These are phyloP conservation scores for Termitomyces sp. DNA, from an alignment of 768 basidiomycete species.

Conservation along the genomic window DNA sequence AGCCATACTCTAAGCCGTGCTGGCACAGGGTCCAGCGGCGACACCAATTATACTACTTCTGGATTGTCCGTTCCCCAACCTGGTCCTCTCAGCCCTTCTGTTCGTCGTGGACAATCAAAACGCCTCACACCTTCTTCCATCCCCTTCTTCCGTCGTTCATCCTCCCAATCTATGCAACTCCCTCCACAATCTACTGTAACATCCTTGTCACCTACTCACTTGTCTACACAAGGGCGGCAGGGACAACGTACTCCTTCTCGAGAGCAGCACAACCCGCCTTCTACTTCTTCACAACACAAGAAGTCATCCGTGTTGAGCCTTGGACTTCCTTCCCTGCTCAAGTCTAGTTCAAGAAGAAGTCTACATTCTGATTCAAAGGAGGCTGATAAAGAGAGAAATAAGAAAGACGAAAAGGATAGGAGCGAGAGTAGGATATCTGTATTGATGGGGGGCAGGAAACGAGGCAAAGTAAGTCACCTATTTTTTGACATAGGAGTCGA, in stretches of 20 bases:
- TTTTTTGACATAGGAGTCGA: background rate
- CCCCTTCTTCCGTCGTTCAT: slow-evolving; percentile 89
- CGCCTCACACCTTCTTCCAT: slow-evolving; percentile 90
- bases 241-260: slow-evolving; percentile 45
- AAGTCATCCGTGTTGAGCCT: slow-evolving; percentile 81
- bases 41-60: slow-evolving; percentile 56
- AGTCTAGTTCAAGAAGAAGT: slow-evolving; percentile 80
- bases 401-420: slow-evolving; percentile 81
- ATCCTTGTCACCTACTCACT: slow-evolving; percentile 45
- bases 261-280: slow-evolving; percentile 46
- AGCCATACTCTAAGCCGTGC: slow-evolving; percentile 52
- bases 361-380: slow-evolving; percentile 67
- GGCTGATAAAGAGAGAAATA: slow-evolving; percentile 48
- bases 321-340: slow-evolving; percentile 76
- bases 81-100: slow-evolving; percentile 69
- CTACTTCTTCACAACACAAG: slow-evolving; percentile 59
- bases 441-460: slow-evolving; percentile 81
- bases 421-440: slow-evolving; percentile 88
- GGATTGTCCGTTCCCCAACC: slow-evolving; percentile 46
- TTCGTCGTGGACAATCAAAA: slow-evolving; percentile 65
- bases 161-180: slow-evolving; percentile 80
- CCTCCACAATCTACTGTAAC: slow-evolving; percentile 43
- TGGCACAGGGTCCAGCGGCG: slow-evolving; percentile 72
- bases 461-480: slow-evolving; percentile 69
- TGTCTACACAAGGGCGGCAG: slow-evolving; percentile 32